Percentiles rank a stretch among this genome's conserved stretches.
phyloP scores from a whole-genome alignment of 371 early-diverging fungal genomes.

The Saksenaea oblongispora region DNA sequence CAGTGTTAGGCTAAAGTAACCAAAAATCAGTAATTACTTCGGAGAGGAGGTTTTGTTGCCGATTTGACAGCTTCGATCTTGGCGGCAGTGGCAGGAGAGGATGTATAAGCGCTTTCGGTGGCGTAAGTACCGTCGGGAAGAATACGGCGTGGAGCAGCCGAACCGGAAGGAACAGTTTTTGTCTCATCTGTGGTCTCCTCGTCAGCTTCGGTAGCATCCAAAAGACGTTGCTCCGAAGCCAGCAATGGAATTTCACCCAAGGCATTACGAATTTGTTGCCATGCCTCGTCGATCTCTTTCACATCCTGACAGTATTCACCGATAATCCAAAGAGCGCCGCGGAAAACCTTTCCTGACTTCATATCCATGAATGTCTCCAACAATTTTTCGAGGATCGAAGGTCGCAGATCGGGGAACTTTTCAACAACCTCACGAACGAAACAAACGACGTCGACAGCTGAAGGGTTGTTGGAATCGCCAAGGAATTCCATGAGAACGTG shows the following conservation, averaged over 20 bases:
- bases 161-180: constrained; percentile 34
- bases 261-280: constrained; percentile 78
- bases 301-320: constrained; percentile 85
- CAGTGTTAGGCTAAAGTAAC: background rate
- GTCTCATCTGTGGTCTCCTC: constrained; percentile 39
- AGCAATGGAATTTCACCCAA: constrained; percentile 93
- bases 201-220: constrained; percentile 61
- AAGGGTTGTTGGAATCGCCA: constrained; percentile 84
- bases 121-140: constrained; percentile 98
- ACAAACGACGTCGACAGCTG: constrained; percentile 94
- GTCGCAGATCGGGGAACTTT: constrained; percentile 87
- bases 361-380: constrained; percentile 85
- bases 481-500: constrained; percentile 94
- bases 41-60: constrained; percentile 74
- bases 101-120: constrained; percentile 84
- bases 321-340: constrained; percentile 97
- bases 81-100: constrained; percentile 41
- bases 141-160: constrained; percentile 71
- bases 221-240: constrained; percentile 79
- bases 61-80: constrained; percentile 67
- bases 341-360: constrained; percentile 93
- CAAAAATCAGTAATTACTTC: constrained; percentile 34
- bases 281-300: constrained; percentile 80
- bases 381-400: constrained; percentile 76
- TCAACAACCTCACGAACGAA: constrained; percentile 97